Percentiles rank a stretch among this genome's conserved stretches.
Conservation (phyloP, 192 early-diverging fungal genomes). For the Allomyces macrogynus region DNA sequence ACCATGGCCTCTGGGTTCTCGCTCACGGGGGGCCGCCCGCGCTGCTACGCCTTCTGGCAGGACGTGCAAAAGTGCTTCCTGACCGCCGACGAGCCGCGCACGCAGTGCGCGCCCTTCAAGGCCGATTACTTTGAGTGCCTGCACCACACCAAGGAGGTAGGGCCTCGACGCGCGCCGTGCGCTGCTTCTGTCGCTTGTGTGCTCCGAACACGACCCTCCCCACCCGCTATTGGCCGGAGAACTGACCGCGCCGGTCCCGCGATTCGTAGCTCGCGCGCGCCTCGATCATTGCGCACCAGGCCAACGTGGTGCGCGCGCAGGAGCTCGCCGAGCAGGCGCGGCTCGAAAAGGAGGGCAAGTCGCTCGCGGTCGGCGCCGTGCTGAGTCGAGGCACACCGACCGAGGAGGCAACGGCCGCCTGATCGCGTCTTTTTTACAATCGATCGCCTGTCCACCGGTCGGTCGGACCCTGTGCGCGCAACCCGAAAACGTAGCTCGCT, state of each 20-base stretch:
- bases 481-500: no score
- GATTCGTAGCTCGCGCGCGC: background rate
- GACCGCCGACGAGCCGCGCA: conserved; percentile 15
- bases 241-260: no score
- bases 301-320: background rate
- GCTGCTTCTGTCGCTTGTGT: no score
- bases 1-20: conserved; percentile 30
- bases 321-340: background rate
- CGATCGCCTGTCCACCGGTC: no score
- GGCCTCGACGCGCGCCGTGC: no score
- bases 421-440: no score
- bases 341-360: background rate
- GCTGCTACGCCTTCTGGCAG: conserved; percentile 42
- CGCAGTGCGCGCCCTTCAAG: conserved; percentile 18
- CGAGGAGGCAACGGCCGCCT: background rate
- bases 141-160: conserved; percentile 34
- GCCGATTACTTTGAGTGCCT: conserved; percentile 44
- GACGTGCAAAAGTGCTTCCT: conserved; percentile 34
- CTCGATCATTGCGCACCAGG: background rate
- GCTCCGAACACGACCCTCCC: no score
- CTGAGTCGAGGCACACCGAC: background rate
- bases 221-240: no score
- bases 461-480: no score
- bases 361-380: background rate
- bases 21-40: conserved; percentile 26